phyloP scores from a whole-genome alignment of 2,329 filamentous ascomycete species.

The Colletotrichum sp. region DNA sequence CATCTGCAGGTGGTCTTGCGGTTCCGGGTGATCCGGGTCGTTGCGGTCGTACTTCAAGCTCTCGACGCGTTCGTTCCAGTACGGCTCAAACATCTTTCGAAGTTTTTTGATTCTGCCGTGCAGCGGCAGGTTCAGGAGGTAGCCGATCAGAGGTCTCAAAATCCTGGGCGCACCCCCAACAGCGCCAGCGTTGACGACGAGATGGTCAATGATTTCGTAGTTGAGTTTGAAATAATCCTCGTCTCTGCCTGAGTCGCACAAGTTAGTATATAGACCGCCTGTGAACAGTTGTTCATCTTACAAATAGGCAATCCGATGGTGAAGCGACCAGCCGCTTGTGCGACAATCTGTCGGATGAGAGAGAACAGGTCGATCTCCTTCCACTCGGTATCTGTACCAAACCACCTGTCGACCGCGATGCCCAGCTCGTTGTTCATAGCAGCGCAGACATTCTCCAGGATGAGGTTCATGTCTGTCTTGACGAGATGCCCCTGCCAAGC shows the following conservation, averaged over 20 bases:
- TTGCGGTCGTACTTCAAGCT: constrained; percentile 16
- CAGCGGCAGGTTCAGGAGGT: constrained; percentile 25
- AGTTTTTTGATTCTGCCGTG: constrained; percentile 27
- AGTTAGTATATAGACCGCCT: background rate
- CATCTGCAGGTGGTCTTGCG: constrained; percentile 45
- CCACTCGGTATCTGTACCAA: constrained; percentile 39
- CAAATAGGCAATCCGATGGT: constrained; percentile 35
- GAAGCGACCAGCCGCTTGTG: constrained; percentile 34
- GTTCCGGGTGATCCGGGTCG: constrained; percentile 26
- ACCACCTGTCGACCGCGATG: constrained; percentile 35
- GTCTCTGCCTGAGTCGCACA: constrained; percentile 28
- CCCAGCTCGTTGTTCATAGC: constrained; percentile 39
- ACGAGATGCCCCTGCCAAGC: constrained; percentile 39
- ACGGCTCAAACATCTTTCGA: constrained; percentile 28
- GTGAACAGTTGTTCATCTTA: constrained; percentile 17
- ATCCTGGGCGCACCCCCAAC: constrained; percentile 32
- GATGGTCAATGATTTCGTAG: constrained; percentile 32
- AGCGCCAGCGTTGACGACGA: constrained; percentile 36
- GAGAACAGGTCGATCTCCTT: constrained; percentile 34
- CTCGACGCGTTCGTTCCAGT: constrained; percentile 27
- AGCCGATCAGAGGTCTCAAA: constrained; percentile 36
- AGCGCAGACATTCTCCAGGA: constrained; percentile 36
- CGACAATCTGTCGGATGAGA: constrained; percentile 30
- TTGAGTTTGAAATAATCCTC: constrained; percentile 35
- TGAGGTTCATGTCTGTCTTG: constrained; percentile 38